Conservation (phyloP, 2,329 filamentous ascomycete species). For the Cladobotryum protrusum region DNA sequence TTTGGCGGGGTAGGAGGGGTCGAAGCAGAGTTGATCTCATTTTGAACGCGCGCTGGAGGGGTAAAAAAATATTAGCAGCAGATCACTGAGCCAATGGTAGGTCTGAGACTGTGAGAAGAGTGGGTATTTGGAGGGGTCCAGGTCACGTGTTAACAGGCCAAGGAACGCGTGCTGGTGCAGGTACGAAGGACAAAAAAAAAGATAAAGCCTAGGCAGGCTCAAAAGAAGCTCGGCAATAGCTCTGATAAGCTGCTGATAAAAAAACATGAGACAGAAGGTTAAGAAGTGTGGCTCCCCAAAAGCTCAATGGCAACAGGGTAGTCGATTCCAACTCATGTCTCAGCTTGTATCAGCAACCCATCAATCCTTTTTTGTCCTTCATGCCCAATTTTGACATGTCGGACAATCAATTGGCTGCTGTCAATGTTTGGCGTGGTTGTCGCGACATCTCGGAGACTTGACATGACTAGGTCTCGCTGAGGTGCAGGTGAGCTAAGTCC, state of each 20-base stretch:
- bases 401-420: conserved; percentile 1
- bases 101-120: conserved; percentile 12
- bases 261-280: no score
- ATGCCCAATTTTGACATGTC: neutral
- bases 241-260: no score
- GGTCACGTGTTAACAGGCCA: conserved; percentile 24
- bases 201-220: neutral
- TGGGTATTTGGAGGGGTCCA: conserved; percentile 12
- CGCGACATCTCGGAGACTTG: conserved; percentile 7
- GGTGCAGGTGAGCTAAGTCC: conserved; percentile 5
- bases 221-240: no score
- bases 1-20: conserved; percentile 43
- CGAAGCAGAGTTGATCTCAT: conserved; percentile 40
- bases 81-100: conserved; percentile 21
- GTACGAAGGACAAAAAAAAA: neutral
- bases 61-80: conserved; percentile 33
- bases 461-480: conserved; percentile 4
- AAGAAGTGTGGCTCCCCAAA: no score
- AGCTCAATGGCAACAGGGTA: neutral
- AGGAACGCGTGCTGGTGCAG: conserved; percentile 5
- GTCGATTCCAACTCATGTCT: neutral
- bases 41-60: conserved; percentile 36
- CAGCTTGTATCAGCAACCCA: neutral
- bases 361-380: no score
- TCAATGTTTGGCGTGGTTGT: neutral